Conservation (phyloP, 805 yeast species). For the Starmerella vaccinii region DNA sequence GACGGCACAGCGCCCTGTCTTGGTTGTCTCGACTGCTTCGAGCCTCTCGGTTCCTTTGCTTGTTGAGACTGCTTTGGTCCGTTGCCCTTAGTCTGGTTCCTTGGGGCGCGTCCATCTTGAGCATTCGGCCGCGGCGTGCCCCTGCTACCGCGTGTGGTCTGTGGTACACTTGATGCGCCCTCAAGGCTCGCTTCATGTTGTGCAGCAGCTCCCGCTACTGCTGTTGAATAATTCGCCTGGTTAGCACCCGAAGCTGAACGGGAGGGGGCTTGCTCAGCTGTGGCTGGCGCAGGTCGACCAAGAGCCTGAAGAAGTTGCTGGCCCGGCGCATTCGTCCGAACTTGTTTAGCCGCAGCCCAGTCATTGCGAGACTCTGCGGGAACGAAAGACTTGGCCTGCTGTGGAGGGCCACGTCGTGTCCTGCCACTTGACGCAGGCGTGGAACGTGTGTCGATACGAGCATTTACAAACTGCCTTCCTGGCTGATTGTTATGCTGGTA, state of each 20-base stretch:
- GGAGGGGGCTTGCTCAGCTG: not conserved
- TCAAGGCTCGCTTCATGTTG: too few relatives aligned
- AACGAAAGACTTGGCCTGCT: not conserved
- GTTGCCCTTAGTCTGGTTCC: not conserved
- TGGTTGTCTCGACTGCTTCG: not conserved
- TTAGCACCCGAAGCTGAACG: not conserved
- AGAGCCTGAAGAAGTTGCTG: not conserved
- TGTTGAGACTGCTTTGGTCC: not conserved
- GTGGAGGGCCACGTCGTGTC: not conserved
- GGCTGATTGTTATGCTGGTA: slow-evolving; percentile 55
- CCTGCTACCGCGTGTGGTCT: not conserved
- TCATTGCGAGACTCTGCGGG: slow-evolving; percentile 1
- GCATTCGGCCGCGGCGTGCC: not conserved
- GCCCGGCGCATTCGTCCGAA: not conserved
- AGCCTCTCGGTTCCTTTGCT: not conserved
- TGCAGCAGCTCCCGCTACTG: too few relatives aligned
- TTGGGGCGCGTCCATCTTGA: not conserved
- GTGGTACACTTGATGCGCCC: too few relatives aligned
- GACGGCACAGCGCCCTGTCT: not conserved
- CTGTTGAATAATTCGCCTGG: not conserved
- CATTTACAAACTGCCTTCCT: slow-evolving; percentile 4
- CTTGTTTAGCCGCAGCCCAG: not conserved
- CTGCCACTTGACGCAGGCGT: not conserved
- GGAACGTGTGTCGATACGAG: slow-evolving; percentile 8
- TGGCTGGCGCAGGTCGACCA: not conserved